Evolutionary conservation across 306 rosid genomes (phyloP).

Genomic region (Ormosia emarginata): DNA sequence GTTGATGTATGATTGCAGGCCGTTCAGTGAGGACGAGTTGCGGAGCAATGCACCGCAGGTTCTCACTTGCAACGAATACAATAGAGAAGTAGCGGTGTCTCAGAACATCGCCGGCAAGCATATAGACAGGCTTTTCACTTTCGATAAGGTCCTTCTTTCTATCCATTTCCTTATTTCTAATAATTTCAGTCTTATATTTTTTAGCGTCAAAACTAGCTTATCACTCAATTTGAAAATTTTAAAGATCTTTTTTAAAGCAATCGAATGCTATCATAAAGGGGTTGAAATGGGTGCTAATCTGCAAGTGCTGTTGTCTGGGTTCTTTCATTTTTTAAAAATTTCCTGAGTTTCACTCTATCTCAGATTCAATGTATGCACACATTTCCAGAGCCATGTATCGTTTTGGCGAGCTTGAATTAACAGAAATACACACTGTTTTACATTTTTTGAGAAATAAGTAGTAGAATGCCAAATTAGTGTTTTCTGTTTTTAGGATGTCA

Average conservation of each 20-base stretch:
- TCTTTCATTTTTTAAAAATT: too few species aligned
- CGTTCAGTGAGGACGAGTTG: slow-evolving; percentile 88
- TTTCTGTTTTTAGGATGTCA: neutral
- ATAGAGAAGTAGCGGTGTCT: slow-evolving; percentile 78
- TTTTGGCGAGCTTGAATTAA: neutral
- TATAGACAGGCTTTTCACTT: slow-evolving; percentile 80
- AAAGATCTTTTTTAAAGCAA: too few species aligned
- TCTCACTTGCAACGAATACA: slow-evolving; percentile 70
- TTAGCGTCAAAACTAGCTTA: too few species aligned
- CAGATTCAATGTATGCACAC: neutral
- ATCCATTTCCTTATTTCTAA: neutral
- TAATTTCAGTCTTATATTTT: neutral
- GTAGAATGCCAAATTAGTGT: neutral
- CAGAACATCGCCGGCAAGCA: slow-evolving; percentile 93
- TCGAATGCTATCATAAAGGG: too few species aligned
- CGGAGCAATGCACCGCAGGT: slow-evolving; percentile 91
- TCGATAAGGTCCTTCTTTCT: slow-evolving; percentile 63
- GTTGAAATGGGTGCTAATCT: too few species aligned
- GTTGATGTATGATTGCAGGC: slow-evolving; percentile 33
- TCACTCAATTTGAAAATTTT: too few species aligned
- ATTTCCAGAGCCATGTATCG: too few species aligned
- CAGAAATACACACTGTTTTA: neutral
- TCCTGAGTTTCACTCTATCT: neutral
- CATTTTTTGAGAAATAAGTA: neutral
- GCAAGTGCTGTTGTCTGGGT: too few species aligned